Percentiles rank a stretch among this genome's conserved stretches.
Evolutionary conservation across 306 rosid genomes (phyloP).

Genomic region (Albizia julibrissin): DNA sequence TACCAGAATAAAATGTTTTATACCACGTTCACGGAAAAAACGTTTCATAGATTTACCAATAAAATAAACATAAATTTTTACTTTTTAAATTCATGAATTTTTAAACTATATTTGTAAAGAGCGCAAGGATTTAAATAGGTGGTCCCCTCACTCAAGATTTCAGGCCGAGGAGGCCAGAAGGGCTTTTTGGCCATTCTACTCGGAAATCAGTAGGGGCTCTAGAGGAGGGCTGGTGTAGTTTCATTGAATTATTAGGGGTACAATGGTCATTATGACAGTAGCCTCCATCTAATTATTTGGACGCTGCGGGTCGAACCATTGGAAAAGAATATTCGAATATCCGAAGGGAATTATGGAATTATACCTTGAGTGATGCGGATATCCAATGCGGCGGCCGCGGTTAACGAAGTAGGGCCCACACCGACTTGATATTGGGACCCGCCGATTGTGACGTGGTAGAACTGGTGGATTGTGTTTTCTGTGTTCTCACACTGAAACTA

Average conservation of each 20-base stretch:
- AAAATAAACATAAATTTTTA: no score
- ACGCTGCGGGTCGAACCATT: background rate
- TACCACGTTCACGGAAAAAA: background rate
- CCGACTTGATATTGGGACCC: background rate
- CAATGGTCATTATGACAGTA: background rate
- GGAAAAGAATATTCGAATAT: conserved; percentile 67
- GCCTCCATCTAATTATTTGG: background rate
- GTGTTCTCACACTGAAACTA: background rate
- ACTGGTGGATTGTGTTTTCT: background rate
- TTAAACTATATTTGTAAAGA: no score
- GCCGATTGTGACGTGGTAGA: conserved; percentile 35
- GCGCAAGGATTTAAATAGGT: background rate
- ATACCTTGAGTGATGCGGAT: conserved; percentile 47
- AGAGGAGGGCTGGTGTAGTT: conserved; percentile 6
- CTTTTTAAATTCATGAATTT: no score
- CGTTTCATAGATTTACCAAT: background rate
- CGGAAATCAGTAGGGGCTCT: background rate
- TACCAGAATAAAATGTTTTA: no score
- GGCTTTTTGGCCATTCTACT: conserved; percentile 41
- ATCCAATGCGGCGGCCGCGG: conserved; percentile 31
- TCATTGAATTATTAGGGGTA: background rate
- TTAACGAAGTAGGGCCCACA: background rate
- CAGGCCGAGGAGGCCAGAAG: conserved; percentile 38
- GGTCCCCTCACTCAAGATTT: background rate
- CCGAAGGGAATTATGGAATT: conserved; percentile 54